Evolutionary conservation across 495 filamentous ascomycete species (phyloP), one percentile per base, ranked within the genome.

Genomic region (Hypomontagnella monticulosa): DNA sequence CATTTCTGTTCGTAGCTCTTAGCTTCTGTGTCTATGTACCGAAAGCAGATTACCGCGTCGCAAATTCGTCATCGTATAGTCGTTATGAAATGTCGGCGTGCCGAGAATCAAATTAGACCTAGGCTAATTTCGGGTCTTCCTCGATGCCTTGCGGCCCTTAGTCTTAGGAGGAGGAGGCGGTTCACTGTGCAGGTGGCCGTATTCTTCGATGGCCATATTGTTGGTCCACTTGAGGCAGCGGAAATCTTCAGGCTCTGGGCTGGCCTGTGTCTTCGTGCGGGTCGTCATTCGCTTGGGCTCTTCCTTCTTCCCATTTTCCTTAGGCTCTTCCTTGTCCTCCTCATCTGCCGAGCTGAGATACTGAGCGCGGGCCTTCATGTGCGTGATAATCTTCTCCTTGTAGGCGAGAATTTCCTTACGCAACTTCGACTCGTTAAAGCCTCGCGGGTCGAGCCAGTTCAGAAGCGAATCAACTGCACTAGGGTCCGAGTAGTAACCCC

Each of bases 401-500:
- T 93, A 95, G 10, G 82, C 75, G 53, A 89, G 79, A 1, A 99
- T 83, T 75, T 97, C 93, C 75, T 96, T 96, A 33, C 89, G 84
- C 18, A 99, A 78, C 71, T 92, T 93, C 33, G 86, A 75, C 75
- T 99, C 95, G 33, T 95, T 91, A 36, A 87, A 78, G 0, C 95
- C 95, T 20, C 90, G 88, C 6, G 87, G 79, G 70, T 99, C 95
- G 4, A 99, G 82, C 95, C 95, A 99, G 23, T 83, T 84, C 50
- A 97, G 85, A 12, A 98, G 85, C 57, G 82, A 83, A 46, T 93
- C 92, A 5, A 99, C 75, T 18, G 87, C 79, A 16, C 88, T 84
- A 0, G 92, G 87, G 1, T 93, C 89, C 46, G 95, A 90, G 72
- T 91, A 92, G 79, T 90, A 99, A 11, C 90, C 95, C 91, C 94